phyloP scores from a whole-genome alignment of 2,329 filamentous ascomycete species.

The Alternaria rosae region DNA sequence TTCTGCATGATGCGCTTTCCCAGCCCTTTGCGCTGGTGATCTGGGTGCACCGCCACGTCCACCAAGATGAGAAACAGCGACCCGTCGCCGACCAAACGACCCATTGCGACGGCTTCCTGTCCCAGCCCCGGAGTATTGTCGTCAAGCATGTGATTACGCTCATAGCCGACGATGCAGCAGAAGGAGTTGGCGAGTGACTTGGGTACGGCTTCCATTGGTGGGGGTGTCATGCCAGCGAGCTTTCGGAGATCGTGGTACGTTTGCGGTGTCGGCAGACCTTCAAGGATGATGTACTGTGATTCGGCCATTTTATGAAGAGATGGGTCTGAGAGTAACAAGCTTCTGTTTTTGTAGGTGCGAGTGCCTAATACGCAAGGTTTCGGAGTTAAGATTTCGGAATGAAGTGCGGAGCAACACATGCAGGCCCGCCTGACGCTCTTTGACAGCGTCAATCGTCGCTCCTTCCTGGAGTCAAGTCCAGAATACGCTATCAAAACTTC shows the following conservation, averaged over 20 bases:
- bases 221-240: slow-evolving; percentile 39
- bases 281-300: slow-evolving; percentile 34
- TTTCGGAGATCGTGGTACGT: slow-evolving; percentile 43
- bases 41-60: slow-evolving; percentile 60
- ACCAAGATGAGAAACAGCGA: slow-evolving; percentile 61
- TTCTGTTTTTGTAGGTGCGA: not conserved
- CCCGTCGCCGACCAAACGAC: slow-evolving; percentile 60
- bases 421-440: not conserved
- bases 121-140: slow-evolving; percentile 23
- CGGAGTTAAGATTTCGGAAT: not conserved
- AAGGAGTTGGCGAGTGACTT: slow-evolving; percentile 38
- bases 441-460: not conserved
- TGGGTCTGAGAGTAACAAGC: not conserved
- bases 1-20: slow-evolving; percentile 56
- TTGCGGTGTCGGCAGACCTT: slow-evolving; percentile 37
- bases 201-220: slow-evolving; percentile 36
- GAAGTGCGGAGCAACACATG: not conserved
- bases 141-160: slow-evolving; percentile 32
- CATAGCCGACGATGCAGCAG: slow-evolving; percentile 34
- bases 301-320: slow-evolving; percentile 4
- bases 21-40: slow-evolving; percentile 58
- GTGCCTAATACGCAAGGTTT: not conserved
- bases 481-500: not conserved
- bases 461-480: fast-evolving
- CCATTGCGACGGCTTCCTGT: slow-evolving; percentile 56